Evolutionary conservation across 495 filamentous ascomycete species (phyloP), one percentile per base, ranked within the genome.

Genomic region (Amphirosellinia nigrospora): DNA sequence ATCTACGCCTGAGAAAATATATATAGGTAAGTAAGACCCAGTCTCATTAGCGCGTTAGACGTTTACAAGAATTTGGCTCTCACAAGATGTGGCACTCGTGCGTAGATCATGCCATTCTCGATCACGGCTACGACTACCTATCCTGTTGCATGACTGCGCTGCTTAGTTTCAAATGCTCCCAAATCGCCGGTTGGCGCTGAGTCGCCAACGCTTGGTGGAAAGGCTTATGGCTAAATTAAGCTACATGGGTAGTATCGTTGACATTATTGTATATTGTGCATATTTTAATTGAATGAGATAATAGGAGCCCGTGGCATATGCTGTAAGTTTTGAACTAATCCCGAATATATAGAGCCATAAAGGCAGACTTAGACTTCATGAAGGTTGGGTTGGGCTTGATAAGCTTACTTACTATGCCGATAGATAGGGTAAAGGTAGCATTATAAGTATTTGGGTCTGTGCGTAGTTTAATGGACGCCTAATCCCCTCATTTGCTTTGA

Each of bases 91-190:
- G 32, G 16, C 21, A 58, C 30, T 58, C 30, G 3, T 21, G 8
- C 16, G n/a, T 4, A 19, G 55, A 36, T 3, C 53, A 19, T 58
- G 1, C 4, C 8, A 36, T 34, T 3, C 38, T n/a, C 7, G 8
- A 36, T 38, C 30, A 58, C 53, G 30, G 30, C 53, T 58, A 58
- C 9, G 30, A 58, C 55, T 56, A 34, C 53, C 53, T 34, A 56
- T 32, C 34, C 9, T 34, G 30, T 6, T 56, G 48, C 46, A 23
- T 23, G 46, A 23, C 46, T 28, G 2, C 32, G 55, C 8, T n/a
- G 32, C 6, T 10, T 59, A 32, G 19, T 16, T 21, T 52, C 48
- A 52, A 52, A 28, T 11, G 48, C 48, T 52, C 21, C 11, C 10
- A 5, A 28, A 39, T 11, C 21, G 36, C 36, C 34, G 26, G 19